phyloP scores from a whole-genome alignment of 257 asterid species.

The Nicotiana noctiflora region DNA sequence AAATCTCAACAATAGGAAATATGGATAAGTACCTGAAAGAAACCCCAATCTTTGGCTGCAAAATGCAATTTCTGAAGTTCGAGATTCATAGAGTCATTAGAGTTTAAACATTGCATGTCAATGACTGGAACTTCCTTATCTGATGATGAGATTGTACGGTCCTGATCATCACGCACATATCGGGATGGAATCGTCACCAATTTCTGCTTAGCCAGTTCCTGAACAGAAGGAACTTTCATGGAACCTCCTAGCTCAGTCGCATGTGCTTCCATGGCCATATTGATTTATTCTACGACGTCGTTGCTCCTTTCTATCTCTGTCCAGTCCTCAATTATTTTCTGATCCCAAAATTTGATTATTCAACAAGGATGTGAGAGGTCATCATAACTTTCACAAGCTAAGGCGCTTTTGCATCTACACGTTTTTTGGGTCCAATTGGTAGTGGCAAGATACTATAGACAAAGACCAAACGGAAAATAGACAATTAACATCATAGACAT shows the following conservation, averaged over 20 bases:
- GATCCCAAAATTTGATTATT: background rate
- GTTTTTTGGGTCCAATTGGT: no score
- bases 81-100: background rate
- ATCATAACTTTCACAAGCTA: background rate
- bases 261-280: constrained; percentile 15
- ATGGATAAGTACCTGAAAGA: constrained; percentile 40
- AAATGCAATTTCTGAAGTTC: constrained; percentile 43
- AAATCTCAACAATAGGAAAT: no score
- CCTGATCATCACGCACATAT: constrained; percentile 32
- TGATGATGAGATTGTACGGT: constrained; percentile 13
- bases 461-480: background rate
- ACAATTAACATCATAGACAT: no score
- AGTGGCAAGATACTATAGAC: background rate
- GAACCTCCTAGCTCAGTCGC: constrained; percentile 25
- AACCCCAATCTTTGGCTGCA: constrained; percentile 54
- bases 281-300: background rate
- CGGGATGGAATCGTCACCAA: constrained; percentile 30
- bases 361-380: background rate
- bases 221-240: constrained; percentile 46
- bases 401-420: background rate
- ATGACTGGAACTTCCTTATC: constrained; percentile 30
- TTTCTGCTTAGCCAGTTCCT: constrained; percentile 42
- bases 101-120: constrained; percentile 18
- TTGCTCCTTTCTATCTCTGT: background rate
- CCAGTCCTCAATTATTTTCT: background rate